A percentile compares a stretch with the other conserved stretches of the same genome.
These are phyloP conservation scores for Chrysanthemum makinoi DNA, from an alignment of 129 eudicot genomes.

Conservation along the genomic window DNA sequence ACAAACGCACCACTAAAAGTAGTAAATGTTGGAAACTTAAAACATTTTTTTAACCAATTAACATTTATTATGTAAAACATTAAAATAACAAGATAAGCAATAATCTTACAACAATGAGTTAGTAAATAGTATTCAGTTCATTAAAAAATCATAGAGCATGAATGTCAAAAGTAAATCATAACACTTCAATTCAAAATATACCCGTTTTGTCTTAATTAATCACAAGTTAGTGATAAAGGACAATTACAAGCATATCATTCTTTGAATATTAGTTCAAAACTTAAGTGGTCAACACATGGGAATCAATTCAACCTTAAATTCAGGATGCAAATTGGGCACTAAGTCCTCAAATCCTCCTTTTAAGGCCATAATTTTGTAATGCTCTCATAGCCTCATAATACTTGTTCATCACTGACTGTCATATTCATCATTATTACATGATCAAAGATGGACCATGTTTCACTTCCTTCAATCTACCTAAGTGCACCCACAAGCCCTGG, in stretches of 20 bases:
- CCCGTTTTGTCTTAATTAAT: conserved; percentile 26
- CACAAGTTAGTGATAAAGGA: conserved; percentile 33
- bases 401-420: neutral
- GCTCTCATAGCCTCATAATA: conserved; percentile 15
- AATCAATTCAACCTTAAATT: conserved; percentile 53
- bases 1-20: too few relatives aligned
- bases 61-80: too few relatives aligned
- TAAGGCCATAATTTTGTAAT: conserved; percentile 14
- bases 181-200: conserved; percentile 14
- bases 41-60: too few relatives aligned
- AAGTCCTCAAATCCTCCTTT: conserved; percentile 32
- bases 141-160: too few relatives aligned
- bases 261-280: conserved; percentile 49
- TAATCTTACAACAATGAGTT: too few relatives aligned
- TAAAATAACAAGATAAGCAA: too few relatives aligned
- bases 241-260: conserved; percentile 47
- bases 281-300: conserved; percentile 44
- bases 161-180: too few relatives aligned
- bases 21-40: too few relatives aligned
- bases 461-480: conserved; percentile 51
- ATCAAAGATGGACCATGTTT: conserved; percentile 33
- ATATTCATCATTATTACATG: conserved; percentile 5
- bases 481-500: conserved; percentile 60
- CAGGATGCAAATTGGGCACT: conserved; percentile 34
- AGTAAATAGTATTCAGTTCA: too few relatives aligned